A percentile compares a stretch with the other conserved stretches of the same genome.
These are phyloP conservation scores for Arthrobotrys sphaeroides DNA, from an alignment of 2,329 filamentous ascomycete genomes.

Conservation along the genomic window DNA sequence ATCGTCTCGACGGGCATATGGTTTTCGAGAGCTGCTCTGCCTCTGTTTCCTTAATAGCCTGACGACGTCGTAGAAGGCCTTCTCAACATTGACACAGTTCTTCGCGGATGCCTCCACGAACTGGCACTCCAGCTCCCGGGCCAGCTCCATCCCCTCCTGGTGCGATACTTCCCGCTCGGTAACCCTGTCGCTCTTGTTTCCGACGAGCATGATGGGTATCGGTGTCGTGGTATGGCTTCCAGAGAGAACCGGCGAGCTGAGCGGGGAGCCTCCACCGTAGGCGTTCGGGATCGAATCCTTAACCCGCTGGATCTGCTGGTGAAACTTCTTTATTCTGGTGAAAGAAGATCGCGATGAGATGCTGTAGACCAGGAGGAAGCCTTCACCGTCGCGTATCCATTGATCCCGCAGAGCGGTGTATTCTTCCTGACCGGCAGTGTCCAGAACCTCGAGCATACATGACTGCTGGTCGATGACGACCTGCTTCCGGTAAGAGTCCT, in stretches of 20 bases:
- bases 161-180: conserved; percentile 96
- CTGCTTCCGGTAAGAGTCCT: conserved; percentile 87
- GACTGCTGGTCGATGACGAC: conserved; percentile 93
- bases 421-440: conserved; percentile 97
- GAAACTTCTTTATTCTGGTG: conserved; percentile 90
- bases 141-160: conserved; percentile 91
- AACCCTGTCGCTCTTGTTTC: conserved; percentile 97
- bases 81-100: conserved; percentile 98
- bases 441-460: conserved; percentile 96
- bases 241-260: conserved; percentile 63
- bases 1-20: conserved; percentile 40
- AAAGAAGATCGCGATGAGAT: conserved; percentile 97
- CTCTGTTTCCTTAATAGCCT: conserved; percentile 86
- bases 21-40: conserved; percentile 62
- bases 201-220: conserved; percentile 96
- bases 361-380: conserved; percentile 97
- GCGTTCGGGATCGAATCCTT: conserved; percentile 78
- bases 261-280: conserved; percentile 61
- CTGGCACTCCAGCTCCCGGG: conserved; percentile 90
- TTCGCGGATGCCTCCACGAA: conserved; percentile 97
- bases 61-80: conserved; percentile 98
- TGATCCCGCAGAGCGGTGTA: conserved; percentile 96
- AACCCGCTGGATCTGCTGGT: conserved; percentile 95
- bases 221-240: conserved; percentile 66
- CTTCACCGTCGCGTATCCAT: conserved; percentile 98